These are phyloP conservation scores for Blakeslea trispora DNA, from an alignment of 371 early-diverging fungal genomes.

Conservation along the genomic window DNA sequence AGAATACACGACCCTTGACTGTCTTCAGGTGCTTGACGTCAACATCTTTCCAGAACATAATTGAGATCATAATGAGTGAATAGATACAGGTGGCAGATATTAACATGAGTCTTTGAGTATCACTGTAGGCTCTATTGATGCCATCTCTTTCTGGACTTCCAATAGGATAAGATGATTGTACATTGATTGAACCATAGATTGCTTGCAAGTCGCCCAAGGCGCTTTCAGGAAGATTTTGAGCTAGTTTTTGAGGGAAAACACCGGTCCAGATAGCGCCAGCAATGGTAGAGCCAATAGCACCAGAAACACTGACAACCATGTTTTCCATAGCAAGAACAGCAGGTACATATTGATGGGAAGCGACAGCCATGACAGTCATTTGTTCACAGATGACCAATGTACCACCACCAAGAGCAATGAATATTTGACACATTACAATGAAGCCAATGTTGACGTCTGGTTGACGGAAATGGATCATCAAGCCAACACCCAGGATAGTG, in stretches of 20 bases:
- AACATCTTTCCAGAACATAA: conserved; percentile 20
- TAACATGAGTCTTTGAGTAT: conserved; percentile 22
- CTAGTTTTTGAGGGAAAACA: conserved; percentile 24
- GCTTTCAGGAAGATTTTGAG: conserved; percentile 13
- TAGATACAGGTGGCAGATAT: conserved; percentile 21
- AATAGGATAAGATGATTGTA: conserved; percentile 16
- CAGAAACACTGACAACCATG: conserved; percentile 12
- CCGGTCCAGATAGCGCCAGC: conserved; percentile 22
- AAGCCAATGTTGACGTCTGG: conserved; percentile 24
- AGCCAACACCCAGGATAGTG: conserved; percentile 20
- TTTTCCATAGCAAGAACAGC: conserved; percentile 23
- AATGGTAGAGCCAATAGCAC: conserved; percentile 20
- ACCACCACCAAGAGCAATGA: conserved; percentile 26
- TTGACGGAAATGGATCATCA: conserved; percentile 25
- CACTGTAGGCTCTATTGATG: conserved; percentile 20
- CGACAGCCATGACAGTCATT: conserved; percentile 27
- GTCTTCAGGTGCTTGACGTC: conserved; percentile 17
- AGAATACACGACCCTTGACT: conserved; percentile 13
- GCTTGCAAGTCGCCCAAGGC: conserved; percentile 3
- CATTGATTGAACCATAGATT: conserved; percentile 17
- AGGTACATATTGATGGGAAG: conserved; percentile 17
- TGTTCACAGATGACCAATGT: conserved; percentile 28
- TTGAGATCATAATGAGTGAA: conserved; percentile 10
- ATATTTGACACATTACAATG: conserved; percentile 26
- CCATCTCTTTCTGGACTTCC: conserved; percentile 17